phyloP scores from a whole-genome alignment of 225 moss, liverwort and hornwort genomes.

The Polytrichum formosum region DNA sequence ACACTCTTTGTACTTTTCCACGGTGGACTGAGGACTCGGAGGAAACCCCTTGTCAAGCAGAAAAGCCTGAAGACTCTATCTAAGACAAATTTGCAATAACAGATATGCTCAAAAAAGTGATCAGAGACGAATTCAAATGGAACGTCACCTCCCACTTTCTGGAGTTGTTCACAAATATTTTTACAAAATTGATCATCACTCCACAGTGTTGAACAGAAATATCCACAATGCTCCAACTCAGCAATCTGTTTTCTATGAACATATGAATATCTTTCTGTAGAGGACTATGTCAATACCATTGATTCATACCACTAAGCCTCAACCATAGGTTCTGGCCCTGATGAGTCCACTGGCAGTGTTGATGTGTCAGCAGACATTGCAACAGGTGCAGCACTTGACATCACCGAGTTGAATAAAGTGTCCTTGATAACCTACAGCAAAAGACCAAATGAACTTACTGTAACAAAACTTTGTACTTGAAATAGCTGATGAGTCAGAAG shows the following conservation, averaged over 20 bases:
- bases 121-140: too few relatives aligned
- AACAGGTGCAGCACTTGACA: slow-evolving; percentile 21
- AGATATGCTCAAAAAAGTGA: too few relatives aligned
- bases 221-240: background rate
- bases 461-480: too few relatives aligned
- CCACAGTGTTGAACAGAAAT: background rate
- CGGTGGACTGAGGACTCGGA: too few relatives aligned
- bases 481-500: too few relatives aligned
- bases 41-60: too few relatives aligned
- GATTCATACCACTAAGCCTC: slow-evolving; percentile 34
- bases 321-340: slow-evolving; percentile 67
- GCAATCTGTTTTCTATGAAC: background rate
- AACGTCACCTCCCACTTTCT: too few relatives aligned
- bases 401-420: slow-evolving; percentile 57
- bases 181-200: slow-evolving; percentile 4
- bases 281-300: background rate
- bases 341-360: slow-evolving; percentile 23
- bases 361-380: slow-evolving; percentile 21
- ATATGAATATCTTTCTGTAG: background rate
- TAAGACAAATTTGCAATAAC: too few relatives aligned
- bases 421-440: slow-evolving; percentile 48
- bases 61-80: too few relatives aligned
- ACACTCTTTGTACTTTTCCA: too few relatives aligned
- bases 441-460: background rate
- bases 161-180: too few relatives aligned